Base-by-base conservation (phyloP, 1,139 yeast species). In the Suzukiozyma palmioleophila region DNA sequence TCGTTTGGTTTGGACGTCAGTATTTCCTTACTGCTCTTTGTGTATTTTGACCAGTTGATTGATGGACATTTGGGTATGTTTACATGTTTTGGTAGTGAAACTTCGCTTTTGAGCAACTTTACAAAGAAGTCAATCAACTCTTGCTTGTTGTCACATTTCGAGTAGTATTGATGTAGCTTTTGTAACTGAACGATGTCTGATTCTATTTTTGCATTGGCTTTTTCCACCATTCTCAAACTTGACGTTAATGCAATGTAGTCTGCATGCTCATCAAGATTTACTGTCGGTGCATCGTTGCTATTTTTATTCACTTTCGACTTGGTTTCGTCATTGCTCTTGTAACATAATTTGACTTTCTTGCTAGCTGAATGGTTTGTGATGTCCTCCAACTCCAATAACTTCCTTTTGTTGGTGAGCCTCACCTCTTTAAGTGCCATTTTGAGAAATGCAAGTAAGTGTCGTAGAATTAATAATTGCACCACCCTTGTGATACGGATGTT, bases 1-100 rank as follows among this genome's bases (percentile, higher is more conserved):
- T 75, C 71, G 44, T 67, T 64, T 32, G 81, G 46, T 33, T 69
- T 70, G 8, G 62, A 56, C 87, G 16, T 3, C 10, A 14, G 31
- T 28, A 28, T 8, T 3, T n/a, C 16, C 12, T 8, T 14, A 13
- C 31, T 53, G 14, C 14, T 28, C 16, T 12, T n/a, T 8, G 14
- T n/a, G 46, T 67, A 67, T 41, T 60, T 60, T 10, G 62, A 49
- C 72, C 75, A 69, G 42, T 68, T 62, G 10, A 71, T 53, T 21
- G 50, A 41, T 2, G 77, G 76, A 32, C 69, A 60, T 41, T 56
- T 60, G 26, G 67, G 48, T 24, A 68, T 56, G 44, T 55, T 58
- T 31, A 54, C 53, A 36, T 66, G 75, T 39, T 57, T 57, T 12
- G 75, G 75, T 48, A 69, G 59, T 38, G 56, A 47, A 37, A 64